phyloP scores from a whole-genome alignment of 2,329 filamentous ascomycete genomes.

The Phialophora macrospora region DNA sequence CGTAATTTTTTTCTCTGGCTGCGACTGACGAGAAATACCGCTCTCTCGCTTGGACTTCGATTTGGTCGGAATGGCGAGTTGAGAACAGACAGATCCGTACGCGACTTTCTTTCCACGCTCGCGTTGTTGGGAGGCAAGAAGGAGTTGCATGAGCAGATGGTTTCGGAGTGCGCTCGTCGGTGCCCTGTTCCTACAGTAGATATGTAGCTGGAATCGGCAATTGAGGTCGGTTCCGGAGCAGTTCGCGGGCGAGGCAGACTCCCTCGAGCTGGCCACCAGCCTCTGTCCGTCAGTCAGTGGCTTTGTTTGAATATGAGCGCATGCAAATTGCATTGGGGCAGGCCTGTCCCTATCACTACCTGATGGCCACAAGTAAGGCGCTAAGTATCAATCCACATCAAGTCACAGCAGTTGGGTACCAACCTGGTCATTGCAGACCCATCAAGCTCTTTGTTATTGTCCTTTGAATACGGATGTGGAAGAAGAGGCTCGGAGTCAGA shows the following conservation, averaged over 20 bases:
- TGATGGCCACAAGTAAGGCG: neutral
- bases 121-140: conserved; percentile 3
- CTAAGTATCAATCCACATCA: neutral
- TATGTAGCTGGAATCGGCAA: neutral
- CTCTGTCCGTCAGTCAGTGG: conserved; percentile 10
- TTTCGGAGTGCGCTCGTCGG: conserved; percentile 12
- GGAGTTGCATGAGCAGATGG: neutral
- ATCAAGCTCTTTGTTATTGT: neutral
- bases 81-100: neutral
- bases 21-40: neutral
- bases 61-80: neutral
- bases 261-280: neutral
- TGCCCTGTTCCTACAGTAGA: neutral
- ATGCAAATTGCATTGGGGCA: neutral
- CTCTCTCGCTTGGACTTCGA: neutral
- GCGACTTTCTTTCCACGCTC: neutral
- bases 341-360: neutral
- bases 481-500: conserved; percentile 25
- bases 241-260: conserved; percentile 27
- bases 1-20: conserved; percentile 2
- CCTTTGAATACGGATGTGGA: neutral
- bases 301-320: neutral
- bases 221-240: conserved; percentile 20
- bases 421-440: conserved; percentile 15
- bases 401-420: conserved; percentile 11